A percentile compares a stretch with the other conserved stretches of the same genome.
Conservation (phyloP, 495 filamentous ascomycete species). For the Peziza echinospora region DNA sequence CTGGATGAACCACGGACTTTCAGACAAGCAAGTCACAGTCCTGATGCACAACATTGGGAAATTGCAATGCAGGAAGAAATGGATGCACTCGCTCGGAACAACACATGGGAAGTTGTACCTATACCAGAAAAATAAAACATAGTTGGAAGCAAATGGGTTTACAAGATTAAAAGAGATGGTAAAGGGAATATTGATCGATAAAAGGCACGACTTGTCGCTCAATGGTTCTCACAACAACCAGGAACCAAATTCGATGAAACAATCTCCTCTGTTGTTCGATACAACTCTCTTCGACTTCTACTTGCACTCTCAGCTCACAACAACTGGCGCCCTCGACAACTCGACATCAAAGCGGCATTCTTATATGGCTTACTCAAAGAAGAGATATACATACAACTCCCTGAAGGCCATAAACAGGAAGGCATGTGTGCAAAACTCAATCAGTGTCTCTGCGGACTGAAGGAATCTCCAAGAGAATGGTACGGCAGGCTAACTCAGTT, state of each 20-base stretch:
- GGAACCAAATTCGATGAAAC: constrained; percentile 16
- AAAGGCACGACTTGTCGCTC: constrained; percentile 14
- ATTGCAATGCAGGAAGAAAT: constrained; percentile 1
- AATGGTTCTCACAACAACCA: constrained; percentile 11
- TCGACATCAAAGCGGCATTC: constrained; percentile 7
- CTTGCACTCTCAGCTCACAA: constrained; percentile 3
- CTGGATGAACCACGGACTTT: not conserved
- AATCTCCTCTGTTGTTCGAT: constrained; percentile 10
- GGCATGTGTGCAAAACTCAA: not conserved
- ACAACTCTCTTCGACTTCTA: constrained; percentile 3
- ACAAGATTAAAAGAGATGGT: constrained; percentile 8
- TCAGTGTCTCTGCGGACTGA: constrained; percentile 8
- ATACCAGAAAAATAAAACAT: constrained; percentile 1
- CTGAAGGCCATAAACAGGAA: constrained; percentile 1
- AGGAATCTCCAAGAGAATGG: constrained; percentile 9
- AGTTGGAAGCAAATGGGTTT: constrained; percentile 12
- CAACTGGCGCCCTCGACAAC: constrained; percentile 2
- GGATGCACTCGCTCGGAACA: not conserved
- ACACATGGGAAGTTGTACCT: not conserved
- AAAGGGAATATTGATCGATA: constrained; percentile 2
- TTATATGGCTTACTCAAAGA: constrained; percentile 5
- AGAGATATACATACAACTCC: constrained; percentile 8
- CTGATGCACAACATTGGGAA: not conserved
- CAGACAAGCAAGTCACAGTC: not conserved
- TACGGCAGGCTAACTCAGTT: constrained; percentile 3